A percentile compares a stretch with the other conserved stretches of the same genome.
phyloP scores from a whole-genome alignment of 306 rosid genomes.

The Quercus gilva region DNA sequence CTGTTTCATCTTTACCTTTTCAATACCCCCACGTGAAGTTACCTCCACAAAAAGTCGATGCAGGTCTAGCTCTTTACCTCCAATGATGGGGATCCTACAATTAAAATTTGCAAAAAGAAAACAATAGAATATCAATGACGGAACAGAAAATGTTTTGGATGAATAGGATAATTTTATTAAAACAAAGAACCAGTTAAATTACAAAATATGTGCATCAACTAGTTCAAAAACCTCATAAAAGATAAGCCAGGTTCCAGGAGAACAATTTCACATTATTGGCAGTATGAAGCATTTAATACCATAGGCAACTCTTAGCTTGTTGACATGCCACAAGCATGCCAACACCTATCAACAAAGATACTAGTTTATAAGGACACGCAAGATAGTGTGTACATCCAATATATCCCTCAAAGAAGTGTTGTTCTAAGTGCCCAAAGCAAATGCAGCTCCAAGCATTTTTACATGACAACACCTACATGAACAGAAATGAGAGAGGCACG shows the following conservation, averaged over 20 bases:
- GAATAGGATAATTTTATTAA: too few species aligned
- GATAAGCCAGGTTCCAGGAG: not conserved
- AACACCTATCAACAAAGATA: not conserved
- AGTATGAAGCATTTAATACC: not conserved
- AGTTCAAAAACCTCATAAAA: not conserved
- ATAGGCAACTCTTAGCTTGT: not conserved
- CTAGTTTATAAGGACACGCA: not conserved
- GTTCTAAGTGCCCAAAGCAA: not conserved
- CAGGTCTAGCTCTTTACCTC: constrained; percentile 78
- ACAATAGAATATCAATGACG: not conserved
- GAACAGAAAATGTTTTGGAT: not conserved
- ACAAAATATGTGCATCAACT: too few species aligned
- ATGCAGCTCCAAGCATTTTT: not conserved
- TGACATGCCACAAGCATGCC: not conserved
- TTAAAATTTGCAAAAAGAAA: constrained; percentile 9
- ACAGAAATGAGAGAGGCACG: not conserved
- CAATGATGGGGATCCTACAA: constrained; percentile 75
- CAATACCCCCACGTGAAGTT: constrained; percentile 80
- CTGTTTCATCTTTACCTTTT: constrained; percentile 45
- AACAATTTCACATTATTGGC: not conserved
- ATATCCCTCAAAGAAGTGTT: not conserved
- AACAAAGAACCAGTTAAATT: too few species aligned
- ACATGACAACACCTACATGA: not conserved
- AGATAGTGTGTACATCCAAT: not conserved
- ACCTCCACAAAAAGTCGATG: constrained; percentile 79